Base-by-base conservation (phyloP, 192 early-diverging fungal species). In the Linnemannia elongata region DNA sequence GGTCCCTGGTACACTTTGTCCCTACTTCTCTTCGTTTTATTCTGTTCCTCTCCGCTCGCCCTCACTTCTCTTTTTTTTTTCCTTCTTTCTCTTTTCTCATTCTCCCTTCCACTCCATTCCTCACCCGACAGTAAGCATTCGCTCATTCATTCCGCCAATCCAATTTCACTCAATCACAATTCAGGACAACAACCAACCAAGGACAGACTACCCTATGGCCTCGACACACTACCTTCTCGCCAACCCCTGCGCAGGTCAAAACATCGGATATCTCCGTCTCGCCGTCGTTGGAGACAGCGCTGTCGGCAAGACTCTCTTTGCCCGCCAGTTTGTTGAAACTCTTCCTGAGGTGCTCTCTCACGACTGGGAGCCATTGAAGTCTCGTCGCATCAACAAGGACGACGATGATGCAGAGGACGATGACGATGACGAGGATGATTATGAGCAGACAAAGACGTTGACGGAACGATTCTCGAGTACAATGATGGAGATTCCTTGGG, bases 401-500 rank as follows among this genome's bases (percentile, higher is more conserved):
- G 10, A 39, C 10, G 57, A 63, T 2, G 60, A 74, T 33, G 54
- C n/a, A 60, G 60, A 74, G 15, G 69, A 79, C 1, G 60, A 74
- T 18, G 69, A 79, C 30, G 79, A 77, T 0, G 72, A 75, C 15
- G 84, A 77, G 0, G 70, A 81, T 8, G 84, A 87, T 24, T 81
- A 87, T 35, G n/a, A 6, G 15, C 85, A 66, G 22, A 87, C 85
- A 10, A 60, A 69, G 6, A 73, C 36, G 5, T 42, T 87, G 36
- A 72, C 75, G 3, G 85, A 87, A 81, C 78, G 78, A 76, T 87
- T 75, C 57, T 80, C 85, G n/a, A 87, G 85, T 54, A 87, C 85
- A 17, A 87, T 87, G 85, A 87, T 87, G 85, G 85, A 87, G 80
- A 87, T 87, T 60, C 85, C 85, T 18, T 87, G 85, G 85, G 85